Evolutionary conservation across 2,329 filamentous ascomycete species (phyloP).

Genomic region (Neofusicoccum cordaticola): DNA sequence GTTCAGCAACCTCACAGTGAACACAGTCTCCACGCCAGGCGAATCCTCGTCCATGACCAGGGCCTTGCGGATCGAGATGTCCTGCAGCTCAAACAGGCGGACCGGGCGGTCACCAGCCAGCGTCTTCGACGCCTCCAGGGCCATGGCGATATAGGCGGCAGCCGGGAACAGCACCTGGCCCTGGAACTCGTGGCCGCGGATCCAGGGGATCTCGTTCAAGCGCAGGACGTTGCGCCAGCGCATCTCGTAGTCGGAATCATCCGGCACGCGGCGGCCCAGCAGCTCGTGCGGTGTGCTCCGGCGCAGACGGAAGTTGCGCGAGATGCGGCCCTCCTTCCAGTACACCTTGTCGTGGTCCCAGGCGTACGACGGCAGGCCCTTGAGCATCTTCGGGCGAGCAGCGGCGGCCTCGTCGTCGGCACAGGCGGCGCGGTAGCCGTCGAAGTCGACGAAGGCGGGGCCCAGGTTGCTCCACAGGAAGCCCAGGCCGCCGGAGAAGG

Average conservation of each 20-base stretch:
- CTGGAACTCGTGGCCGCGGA: conserved; percentile 24
- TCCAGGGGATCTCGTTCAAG: conserved; percentile 21
- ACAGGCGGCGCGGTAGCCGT: background rate
- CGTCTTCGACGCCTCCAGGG: conserved; percentile 23
- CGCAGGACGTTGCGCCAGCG: conserved; percentile 22
- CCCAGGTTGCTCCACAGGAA: conserved; percentile 20
- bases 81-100: conserved; percentile 18
- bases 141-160: conserved; percentile 44
- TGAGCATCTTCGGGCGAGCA: background rate
- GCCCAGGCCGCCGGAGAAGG: conserved; percentile 22
- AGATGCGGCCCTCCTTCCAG: conserved; percentile 19
- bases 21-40: conserved; percentile 5
- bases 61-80: conserved; percentile 21
- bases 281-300: conserved; percentile 19
- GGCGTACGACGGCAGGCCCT: conserved; percentile 6
- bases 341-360: conserved; percentile 17
- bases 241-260: background rate
- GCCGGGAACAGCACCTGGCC: conserved; percentile 43
- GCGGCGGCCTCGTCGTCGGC: no score
- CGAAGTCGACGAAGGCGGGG: background rate
- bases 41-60: conserved; percentile 18
- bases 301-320: conserved; percentile 16
- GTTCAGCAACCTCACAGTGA: background rate
- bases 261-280: conserved; percentile 16
- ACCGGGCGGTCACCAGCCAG: conserved; percentile 13